phyloP scores from a whole-genome alignment of 2,329 filamentous ascomycete genomes.

The Escovopsis sp. region DNA sequence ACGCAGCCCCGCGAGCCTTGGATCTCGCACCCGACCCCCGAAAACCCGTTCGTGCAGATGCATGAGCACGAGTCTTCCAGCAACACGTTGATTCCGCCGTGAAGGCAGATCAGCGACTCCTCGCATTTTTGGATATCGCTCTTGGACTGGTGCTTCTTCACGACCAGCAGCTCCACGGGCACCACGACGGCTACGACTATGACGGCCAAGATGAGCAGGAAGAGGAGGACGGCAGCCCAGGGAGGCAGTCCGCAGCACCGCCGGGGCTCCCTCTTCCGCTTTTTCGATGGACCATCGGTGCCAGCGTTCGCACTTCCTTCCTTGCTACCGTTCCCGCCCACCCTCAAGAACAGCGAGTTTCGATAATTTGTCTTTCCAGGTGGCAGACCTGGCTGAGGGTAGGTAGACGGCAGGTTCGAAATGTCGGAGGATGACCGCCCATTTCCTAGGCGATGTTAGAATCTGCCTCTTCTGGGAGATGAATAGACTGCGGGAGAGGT shows the following conservation, averaged over 20 bases:
- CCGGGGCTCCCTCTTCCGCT: conserved; percentile 23
- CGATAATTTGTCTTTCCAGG: conserved; percentile 13
- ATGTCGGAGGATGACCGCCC: conserved; percentile 36
- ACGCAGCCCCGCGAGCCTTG: conserved; percentile 35
- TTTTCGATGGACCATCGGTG: conserved; percentile 14
- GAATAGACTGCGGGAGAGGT: background rate
- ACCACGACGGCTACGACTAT: conserved; percentile 71
- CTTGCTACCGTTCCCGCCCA: too few species aligned
- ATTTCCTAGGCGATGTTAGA: conserved; percentile 12
- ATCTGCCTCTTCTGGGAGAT: background rate
- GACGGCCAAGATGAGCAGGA: conserved; percentile 52
- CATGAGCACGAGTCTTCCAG: conserved; percentile 60
- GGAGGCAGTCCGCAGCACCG: conserved; percentile 73
- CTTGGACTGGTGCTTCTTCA: conserved; percentile 27
- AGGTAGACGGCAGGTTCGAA: conserved; percentile 51
- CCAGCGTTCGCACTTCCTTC: background rate
- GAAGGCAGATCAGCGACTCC: conserved; percentile 49
- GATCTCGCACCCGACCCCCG: conserved; percentile 37
- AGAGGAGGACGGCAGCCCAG: conserved; percentile 56
- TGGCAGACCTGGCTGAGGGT: conserved; percentile 43
- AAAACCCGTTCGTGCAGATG: conserved; percentile 80
- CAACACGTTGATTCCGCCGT: conserved; percentile 65
- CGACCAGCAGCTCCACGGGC: conserved; percentile 51
- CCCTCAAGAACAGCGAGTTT: too few species aligned
- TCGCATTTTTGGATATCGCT: conserved; percentile 38